Base-by-base conservation (phyloP, 768 basidiomycete species). In the Inosperma sp. region DNA sequence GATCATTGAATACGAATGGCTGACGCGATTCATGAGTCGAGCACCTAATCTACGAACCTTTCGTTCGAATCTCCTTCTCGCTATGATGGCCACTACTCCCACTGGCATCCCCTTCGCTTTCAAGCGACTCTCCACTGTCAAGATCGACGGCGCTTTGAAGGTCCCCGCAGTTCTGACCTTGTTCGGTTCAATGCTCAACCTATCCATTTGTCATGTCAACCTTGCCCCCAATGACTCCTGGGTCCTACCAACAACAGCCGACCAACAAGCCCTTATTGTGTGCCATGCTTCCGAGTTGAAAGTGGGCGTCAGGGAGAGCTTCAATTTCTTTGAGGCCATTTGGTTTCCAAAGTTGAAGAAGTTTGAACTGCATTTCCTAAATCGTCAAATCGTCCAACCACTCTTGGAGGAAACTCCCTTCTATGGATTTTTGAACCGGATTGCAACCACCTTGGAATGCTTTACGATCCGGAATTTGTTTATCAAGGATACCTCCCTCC, bases 401-500 rank as follows among this genome's bases (percentile, higher is more conserved):
- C 23, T 21, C 12, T 17, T 21, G 7, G 19, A 42, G 22, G 37
- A 41, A 33, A 40, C 2, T 17, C 21, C 40, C 7, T 16, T 41
- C 22, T 40, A 41, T 12, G 40, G 42, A 7, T 50, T 50, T 17
- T 17, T 50, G 19, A 36, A 39, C 4, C 37, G 42, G 30, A 30
- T 26, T 13, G 21, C 30, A 7, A 30, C 30, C 5, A 50, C 37
- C 1, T 16, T 50, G n/a, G 33, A 25, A 9, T 50, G 27, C 3
- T 50, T 50, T 23, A 50, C 49, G 7, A 42, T 50, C 33, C 40
- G 40, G 22, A 50, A 50, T 21, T 23, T 50, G 2, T 50, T 42
- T 29, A 50, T 50, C 29, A 40, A 17, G 36, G 49, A 50, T 16
- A 23, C 9, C 30, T 36, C 40, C n/a, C 49, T 50, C 30, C 37